phyloP scores from a whole-genome alignment of 805 yeast species.

The Saturnispora halmiae region DNA sequence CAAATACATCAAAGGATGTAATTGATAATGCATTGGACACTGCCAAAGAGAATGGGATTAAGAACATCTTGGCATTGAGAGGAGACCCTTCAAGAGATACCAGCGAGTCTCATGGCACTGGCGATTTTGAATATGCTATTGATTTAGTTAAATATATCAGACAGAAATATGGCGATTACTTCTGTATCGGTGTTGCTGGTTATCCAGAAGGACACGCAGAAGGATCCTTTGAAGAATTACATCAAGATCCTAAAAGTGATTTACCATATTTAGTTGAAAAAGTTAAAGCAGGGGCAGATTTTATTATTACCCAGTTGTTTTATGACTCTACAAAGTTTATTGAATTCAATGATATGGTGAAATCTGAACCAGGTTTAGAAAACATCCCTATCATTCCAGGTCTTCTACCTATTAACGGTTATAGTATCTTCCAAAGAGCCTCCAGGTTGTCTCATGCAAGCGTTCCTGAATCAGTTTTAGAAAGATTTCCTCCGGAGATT shows the following conservation, averaged over 20 bases:
- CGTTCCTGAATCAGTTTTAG: constrained; percentile 51
- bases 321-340: constrained; percentile 77
- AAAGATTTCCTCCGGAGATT: constrained; percentile 45
- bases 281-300: constrained; percentile 90
- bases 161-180: constrained; percentile 61
- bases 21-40: constrained; percentile 69
- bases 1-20: constrained; percentile 71
- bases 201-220: constrained; percentile 98
- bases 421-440: constrained; percentile 73
- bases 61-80: constrained; percentile 83
- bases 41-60: constrained; percentile 72
- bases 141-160: constrained; percentile 81
- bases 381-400: constrained; percentile 70
- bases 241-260: constrained; percentile 61
- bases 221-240: constrained; percentile 53
- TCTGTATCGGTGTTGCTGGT: constrained; percentile 94
- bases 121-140: constrained; percentile 65
- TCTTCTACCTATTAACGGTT: constrained; percentile 84
- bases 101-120: constrained; percentile 37
- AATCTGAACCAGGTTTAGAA: constrained; percentile 31
- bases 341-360: constrained; percentile 47
- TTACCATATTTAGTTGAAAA: constrained; percentile 76
- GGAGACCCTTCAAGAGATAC: constrained; percentile 89
- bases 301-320: constrained; percentile 83
- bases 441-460: constrained; percentile 83